phyloP scores from a whole-genome alignment of 345 rosid species.

The Anacardium occidentale region DNA sequence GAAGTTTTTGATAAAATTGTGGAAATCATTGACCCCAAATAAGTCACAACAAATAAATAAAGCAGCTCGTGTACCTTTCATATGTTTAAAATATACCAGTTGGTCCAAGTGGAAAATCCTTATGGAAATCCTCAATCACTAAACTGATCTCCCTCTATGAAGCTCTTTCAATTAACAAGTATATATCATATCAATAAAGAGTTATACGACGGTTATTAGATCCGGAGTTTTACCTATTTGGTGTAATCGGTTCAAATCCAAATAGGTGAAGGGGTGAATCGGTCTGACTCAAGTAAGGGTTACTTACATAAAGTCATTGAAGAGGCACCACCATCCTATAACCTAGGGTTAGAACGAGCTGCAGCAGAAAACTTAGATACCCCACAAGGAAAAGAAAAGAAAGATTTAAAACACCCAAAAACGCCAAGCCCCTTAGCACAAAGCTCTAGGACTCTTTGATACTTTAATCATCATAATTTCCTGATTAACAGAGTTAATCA shows the following conservation, averaged over 20 bases:
- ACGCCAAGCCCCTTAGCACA: conserved; percentile 32
- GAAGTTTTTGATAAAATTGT: no score
- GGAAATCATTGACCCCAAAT: no score
- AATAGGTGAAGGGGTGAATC: no score
- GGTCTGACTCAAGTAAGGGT: no score
- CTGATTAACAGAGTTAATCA: neutral
- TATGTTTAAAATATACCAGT: no score
- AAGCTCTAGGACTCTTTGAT: conserved; percentile 26
- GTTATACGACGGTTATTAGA: no score
- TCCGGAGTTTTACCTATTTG: no score
- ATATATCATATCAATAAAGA: no score
- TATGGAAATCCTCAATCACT: conserved; percentile 21
- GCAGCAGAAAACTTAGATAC: neutral
- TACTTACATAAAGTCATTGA: conserved; percentile 5
- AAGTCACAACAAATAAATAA: no score
- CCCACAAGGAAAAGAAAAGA: neutral
- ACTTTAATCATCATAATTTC: neutral
- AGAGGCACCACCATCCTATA: conserved; percentile 12
- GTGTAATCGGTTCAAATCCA: no score
- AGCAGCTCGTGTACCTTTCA: no score
- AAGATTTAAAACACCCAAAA: neutral
- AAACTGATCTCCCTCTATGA: conserved; percentile 7
- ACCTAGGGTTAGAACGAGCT: conserved; percentile 22
- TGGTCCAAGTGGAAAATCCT: conserved; percentile 12
- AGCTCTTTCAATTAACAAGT: neutral